Evolutionary conservation across 768 basidiomycete species (phyloP), one percentile per base, ranked within the genome.

Genomic region (Podaxis mareebaensis): DNA sequence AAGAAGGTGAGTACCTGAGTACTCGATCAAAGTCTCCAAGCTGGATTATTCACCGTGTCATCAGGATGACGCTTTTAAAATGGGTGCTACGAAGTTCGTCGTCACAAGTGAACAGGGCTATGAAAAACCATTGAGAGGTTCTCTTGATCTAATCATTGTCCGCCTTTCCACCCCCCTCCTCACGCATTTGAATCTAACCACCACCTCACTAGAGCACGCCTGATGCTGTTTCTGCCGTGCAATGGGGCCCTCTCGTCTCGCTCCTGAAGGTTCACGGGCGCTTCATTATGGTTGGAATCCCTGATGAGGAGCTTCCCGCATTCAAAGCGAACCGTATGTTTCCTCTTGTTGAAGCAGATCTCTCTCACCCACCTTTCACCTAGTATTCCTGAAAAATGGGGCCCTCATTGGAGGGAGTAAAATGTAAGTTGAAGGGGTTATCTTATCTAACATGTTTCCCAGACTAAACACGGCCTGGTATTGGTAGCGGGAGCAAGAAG

Each of bases 251-350:
- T 15, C 71, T 78, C 60, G 66, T 81, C 40, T 75, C 73, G 15
- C 82, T 82, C 53, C 78, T 88, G 33, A 76, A 76, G 22, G 80
- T 86, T 3, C 79, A 83, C 63, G 84, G 85, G 5, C 75, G 78
- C n/a, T 76, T 87, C 67, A 77, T 88, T 63, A 81, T 81, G 69
- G 87, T 88, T 52, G 84, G 84, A 51, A 69, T 86, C 39, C 85
- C 85, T 8, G 83, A 86, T 56, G 76, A 79, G 12, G 73, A 76
- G 30, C 72, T 84, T 15, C 80, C 82, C 2, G 68, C 74, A 24
- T 63, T 83, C 53, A 69, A 73, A 26, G 71, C 77, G 1, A 59
- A 17, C 3, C 64, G 76, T 74, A 64, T 12, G 68, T 61, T 64
- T n/a, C 78, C 61, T 70, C 70, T n/a, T 64, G 58, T 4, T 72